Base-by-base conservation (phyloP, 805 yeast species). In the Ogataea ganodermae region DNA sequence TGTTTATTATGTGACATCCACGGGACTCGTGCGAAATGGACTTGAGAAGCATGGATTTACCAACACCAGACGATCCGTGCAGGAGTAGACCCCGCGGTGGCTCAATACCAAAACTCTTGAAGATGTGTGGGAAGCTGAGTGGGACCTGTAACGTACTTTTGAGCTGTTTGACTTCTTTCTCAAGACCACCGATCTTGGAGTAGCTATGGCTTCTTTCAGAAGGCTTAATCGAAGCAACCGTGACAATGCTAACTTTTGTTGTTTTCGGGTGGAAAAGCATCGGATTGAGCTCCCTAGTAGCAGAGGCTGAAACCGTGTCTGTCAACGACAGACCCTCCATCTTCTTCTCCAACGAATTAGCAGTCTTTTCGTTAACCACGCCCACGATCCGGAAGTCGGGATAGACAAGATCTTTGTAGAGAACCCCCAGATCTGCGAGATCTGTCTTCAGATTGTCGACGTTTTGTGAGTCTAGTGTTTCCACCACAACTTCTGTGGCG, bases 1-100 rank as follows among this genome's bases (percentile, higher is more conserved):
- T 84, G 2, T 86, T 83, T 37, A 94, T 73, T 0, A 92, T 82
- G 65, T 92, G 99, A 0, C 96, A 95, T 51, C 84, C 77, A 1
- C 67, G 53, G 1, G 79, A 72, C 49, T 86, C 92, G 52, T 81
- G 75, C 0, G 96, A 95, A 8, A 92, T 82, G 22, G 96, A 85
- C 45, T 87, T 77, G 30, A 94, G 72, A 6, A 94, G 74, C 89
- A 91, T 80, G 1, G 97, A 87, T 64, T 92, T 92, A 43, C 99
- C 99, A 0, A 97, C 92, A 3, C 99, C 99, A 2, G 98, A 94
- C 2, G 97, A 96, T 0, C 99, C 99, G 68, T 91, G 96, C n/a
- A 94, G 68, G 24, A 94, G 66, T 0, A 94, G 87, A 35, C 98
- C 98, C 21, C 97, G 74, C 12, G 97, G 97, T 7, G 99, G 97